These are phyloP conservation scores for Saccharum officinarum DNA, from an alignment of 176 grass and related monocot species.

Conservation along the genomic window DNA sequence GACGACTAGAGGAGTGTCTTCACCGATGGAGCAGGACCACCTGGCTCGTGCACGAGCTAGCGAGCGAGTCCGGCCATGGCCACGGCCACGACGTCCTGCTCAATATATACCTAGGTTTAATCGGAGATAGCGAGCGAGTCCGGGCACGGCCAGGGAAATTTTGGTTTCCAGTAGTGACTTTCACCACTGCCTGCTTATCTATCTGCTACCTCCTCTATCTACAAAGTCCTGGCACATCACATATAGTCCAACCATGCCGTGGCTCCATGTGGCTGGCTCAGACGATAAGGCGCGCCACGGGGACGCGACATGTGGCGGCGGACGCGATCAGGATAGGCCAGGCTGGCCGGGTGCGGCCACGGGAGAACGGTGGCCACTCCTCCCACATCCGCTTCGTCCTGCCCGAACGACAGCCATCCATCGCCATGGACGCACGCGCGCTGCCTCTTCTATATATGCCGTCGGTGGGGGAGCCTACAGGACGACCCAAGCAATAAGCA, in stretches of 20 bases:
- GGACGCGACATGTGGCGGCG: not conserved
- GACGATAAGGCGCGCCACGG: not conserved
- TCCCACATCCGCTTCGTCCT: not conserved
- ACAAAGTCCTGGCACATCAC: not conserved
- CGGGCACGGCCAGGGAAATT: not conserved
- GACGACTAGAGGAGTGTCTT: not conserved
- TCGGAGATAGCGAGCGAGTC: not conserved
- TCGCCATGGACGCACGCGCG: not conserved
- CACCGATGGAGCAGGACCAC: not conserved
- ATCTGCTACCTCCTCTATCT: not conserved
- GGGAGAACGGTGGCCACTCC: not conserved
- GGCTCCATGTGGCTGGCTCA: not conserved
- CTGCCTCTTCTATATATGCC: not conserved
- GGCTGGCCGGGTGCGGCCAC: not conserved
- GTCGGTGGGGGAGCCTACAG: not conserved
- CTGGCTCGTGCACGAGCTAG: not conserved
- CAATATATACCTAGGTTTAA: not conserved
- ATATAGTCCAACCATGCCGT: not conserved
- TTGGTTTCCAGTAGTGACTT: not conserved
- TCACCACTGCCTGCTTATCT: not conserved
- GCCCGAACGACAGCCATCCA: not conserved
- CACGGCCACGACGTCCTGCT: not conserved
- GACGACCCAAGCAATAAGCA: not conserved
- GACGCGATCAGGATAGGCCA: not conserved
- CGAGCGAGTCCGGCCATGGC: not conserved